A percentile compares a stretch with the other conserved stretches of the same genome.
phyloP scores from a whole-genome alignment of 345 rosid genomes.

The Bruguiera parviflora region DNA sequence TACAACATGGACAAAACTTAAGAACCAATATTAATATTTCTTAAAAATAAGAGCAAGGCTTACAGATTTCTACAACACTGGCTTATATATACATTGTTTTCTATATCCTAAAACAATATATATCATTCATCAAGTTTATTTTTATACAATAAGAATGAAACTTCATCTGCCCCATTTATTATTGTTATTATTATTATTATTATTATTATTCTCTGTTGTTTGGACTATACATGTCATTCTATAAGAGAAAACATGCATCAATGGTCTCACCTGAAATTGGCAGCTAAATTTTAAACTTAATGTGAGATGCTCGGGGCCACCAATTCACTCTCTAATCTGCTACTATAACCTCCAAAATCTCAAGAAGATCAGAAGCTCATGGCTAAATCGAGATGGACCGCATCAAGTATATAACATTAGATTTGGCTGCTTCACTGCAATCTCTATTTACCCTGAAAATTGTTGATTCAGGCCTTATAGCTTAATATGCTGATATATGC shows the following conservation, averaged over 20 bases:
- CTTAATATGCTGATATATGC: neutral
- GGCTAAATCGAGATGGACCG: neutral
- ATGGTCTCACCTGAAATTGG: conserved; percentile 30
- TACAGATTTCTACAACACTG: too few species aligned
- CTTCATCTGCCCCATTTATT: too few species aligned
- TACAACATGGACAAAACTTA: too few species aligned
- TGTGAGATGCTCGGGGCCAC: conserved; percentile 8
- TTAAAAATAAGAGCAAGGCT: too few species aligned
- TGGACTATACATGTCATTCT: neutral
- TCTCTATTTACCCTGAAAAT: conserved; percentile 8
- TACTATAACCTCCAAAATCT: conserved; percentile 28
- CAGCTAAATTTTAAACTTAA: conserved; percentile 17
- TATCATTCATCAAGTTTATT: too few species aligned
- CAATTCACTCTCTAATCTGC: conserved; percentile 21
- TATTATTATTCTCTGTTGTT: neutral
- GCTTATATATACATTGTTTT: too few species aligned
- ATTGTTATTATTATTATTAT: too few species aligned
- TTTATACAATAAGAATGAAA: too few species aligned
- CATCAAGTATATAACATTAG: conserved; percentile 16
- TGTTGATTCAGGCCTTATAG: neutral
- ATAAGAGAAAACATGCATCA: conserved; percentile 6
- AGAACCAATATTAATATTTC: too few species aligned
- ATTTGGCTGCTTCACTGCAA: conserved; percentile 9
- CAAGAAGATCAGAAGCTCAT: conserved; percentile 12
- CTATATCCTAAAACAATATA: too few species aligned